Evolutionary conservation across 805 yeast genomes (phyloP).

Genomic region (Schizosaccharomyces octosporus): DNA sequence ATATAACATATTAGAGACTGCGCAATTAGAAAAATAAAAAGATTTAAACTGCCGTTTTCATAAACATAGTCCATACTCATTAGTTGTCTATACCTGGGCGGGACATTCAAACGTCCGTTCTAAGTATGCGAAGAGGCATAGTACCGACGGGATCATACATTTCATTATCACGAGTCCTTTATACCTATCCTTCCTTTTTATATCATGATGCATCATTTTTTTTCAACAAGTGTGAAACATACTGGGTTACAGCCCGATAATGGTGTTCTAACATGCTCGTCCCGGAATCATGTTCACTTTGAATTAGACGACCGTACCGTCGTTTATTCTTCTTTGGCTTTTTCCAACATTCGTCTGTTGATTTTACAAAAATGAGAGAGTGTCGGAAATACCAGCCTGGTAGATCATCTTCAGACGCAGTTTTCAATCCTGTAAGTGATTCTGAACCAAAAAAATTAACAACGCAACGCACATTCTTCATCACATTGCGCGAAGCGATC

Average conservation of each 20-base stretch:
- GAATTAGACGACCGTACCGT: not conserved
- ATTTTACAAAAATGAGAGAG: constrained; percentile 3
- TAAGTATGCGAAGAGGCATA: no score
- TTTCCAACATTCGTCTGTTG: not conserved
- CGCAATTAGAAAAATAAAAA: no score
- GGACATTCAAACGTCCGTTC: no score
- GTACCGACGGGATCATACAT: no score
- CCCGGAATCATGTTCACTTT: not conserved
- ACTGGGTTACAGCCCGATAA: not conserved
- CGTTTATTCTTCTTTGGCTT: not conserved
- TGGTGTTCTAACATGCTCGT: not conserved
- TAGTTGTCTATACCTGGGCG: no score
- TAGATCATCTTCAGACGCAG: constrained; percentile 65
- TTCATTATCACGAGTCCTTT: no score
- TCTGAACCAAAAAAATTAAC: constrained; percentile 40
- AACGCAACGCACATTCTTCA: constrained; percentile 33
- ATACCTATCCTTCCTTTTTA: no score
- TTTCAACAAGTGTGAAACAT: not conserved
- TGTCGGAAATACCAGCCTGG: constrained; percentile 56
- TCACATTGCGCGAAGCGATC: constrained; percentile 51
- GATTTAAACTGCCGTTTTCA: no score
- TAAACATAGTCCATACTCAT: no score
- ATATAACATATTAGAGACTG: no score
- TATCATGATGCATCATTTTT: not conserved
- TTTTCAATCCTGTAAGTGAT: constrained; percentile 48